These are phyloP conservation scores for Teunomyces kruisii DNA, from an alignment of 805 yeast species.

Conservation along the genomic window DNA sequence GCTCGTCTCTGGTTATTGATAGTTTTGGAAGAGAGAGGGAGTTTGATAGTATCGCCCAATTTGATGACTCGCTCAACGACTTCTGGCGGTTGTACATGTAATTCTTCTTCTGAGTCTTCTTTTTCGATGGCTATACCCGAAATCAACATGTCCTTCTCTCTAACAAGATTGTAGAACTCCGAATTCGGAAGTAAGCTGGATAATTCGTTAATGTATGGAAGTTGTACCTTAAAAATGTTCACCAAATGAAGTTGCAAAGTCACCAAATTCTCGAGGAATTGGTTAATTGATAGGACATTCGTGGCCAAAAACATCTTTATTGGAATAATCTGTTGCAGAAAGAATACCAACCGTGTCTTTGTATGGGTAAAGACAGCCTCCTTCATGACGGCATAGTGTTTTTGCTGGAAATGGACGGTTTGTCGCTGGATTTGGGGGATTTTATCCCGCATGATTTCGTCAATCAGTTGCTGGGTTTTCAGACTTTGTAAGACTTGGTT, in stretches of 20 bases:
- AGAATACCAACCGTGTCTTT: conserved; percentile 14
- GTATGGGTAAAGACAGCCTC: conserved; percentile 21
- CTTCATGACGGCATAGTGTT: conserved; percentile 24
- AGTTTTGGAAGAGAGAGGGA: conserved; percentile 17
- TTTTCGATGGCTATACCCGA: conserved; percentile 14
- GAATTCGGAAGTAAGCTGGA: conserved; percentile 20
- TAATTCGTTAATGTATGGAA: conserved; percentile 20
- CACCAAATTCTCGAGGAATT: conserved; percentile 23
- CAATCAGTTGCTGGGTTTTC: neutral
- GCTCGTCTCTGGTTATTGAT: conserved; percentile 15
- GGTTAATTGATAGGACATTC: conserved; percentile 20
- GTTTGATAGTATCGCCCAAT: conserved; percentile 25
- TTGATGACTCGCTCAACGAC: conserved; percentile 26
- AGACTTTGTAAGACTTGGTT: neutral
- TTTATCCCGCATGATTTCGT: conserved; percentile 5
- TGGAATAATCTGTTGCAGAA: conserved; percentile 27
- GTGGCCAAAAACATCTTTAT: conserved; percentile 27
- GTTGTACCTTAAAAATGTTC: conserved; percentile 13
- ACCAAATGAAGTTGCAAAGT: conserved; percentile 14
- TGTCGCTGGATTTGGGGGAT: conserved; percentile 25
- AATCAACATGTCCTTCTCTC: conserved; percentile 31
- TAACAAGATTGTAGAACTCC: conserved; percentile 29
- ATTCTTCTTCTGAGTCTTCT: conserved; percentile 12
- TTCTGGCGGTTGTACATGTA: conserved; percentile 4
- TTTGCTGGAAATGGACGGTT: conserved; percentile 20